phyloP scores from a whole-genome alignment of 2,329 filamentous ascomycete genomes.

The Chalaropsis ovoidea region DNA sequence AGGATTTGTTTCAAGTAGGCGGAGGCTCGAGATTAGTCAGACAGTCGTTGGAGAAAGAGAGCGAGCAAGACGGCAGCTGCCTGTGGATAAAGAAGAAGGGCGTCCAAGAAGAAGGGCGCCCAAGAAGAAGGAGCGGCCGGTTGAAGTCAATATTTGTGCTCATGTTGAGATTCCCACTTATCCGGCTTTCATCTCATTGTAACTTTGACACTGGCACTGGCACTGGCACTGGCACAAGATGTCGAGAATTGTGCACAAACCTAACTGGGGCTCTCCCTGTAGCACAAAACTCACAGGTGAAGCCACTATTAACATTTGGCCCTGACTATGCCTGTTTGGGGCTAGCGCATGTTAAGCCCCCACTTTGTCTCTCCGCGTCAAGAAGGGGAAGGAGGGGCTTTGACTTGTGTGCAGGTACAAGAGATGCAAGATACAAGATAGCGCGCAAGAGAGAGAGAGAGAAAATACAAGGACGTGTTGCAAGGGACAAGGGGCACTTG shows the following conservation, averaged over 20 bases:
- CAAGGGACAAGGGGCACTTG: background rate
- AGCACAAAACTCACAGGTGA: background rate
- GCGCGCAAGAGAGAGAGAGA: background rate
- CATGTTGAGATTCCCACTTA: background rate
- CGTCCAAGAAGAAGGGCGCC: no score
- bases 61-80: background rate
- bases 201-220: background rate
- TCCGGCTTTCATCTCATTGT: background rate
- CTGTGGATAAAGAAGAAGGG: background rate
- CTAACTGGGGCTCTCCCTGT: slow-evolving; percentile 5
- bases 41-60: background rate
- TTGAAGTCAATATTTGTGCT: background rate
- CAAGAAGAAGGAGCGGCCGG: background rate
- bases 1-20: slow-evolving; percentile 10
- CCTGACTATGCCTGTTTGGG: slow-evolving; percentile 3
- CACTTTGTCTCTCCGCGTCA: slow-evolving; percentile 7
- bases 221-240: background rate
- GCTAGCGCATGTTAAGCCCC: background rate
- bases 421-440: no score
- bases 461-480: background rate
- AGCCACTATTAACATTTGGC: slow-evolving; percentile 11
- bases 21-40: slow-evolving; percentile 1
- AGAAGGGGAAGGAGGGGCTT: slow-evolving; percentile 10
- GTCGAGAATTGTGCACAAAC: background rate
- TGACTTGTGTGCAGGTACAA: background rate